Percentiles rank a stretch among this genome's conserved stretches.
Evolutionary conservation across 495 filamentous ascomycete species (phyloP).

Genomic region (Halenospora varia): DNA sequence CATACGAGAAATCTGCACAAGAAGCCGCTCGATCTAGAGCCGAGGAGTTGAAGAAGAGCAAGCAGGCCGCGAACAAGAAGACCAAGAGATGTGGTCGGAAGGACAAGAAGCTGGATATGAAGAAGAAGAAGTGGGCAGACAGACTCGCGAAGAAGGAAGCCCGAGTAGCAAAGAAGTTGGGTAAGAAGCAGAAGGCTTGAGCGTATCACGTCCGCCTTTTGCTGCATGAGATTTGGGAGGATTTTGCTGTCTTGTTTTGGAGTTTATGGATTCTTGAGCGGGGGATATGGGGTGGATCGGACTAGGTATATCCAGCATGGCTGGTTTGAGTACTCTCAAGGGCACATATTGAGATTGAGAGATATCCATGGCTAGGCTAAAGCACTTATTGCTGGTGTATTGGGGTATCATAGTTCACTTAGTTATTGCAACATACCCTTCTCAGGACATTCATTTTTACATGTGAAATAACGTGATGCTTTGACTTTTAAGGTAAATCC

Average conservation of each 20-base stretch:
- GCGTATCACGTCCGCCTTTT: slow-evolving; percentile 13
- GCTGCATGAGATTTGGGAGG: slow-evolving; percentile 7
- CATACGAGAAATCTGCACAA: slow-evolving; percentile 18
- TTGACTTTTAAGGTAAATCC: no score
- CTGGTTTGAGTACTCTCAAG: not conserved
- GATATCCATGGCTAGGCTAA: slow-evolving; percentile 5
- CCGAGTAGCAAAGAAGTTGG: slow-evolving; percentile 13
- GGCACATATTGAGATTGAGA: not conserved
- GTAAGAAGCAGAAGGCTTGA: not conserved
- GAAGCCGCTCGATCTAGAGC: slow-evolving; percentile 6
- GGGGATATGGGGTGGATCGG: slow-evolving; percentile 8
- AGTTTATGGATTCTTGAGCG: slow-evolving; percentile 12
- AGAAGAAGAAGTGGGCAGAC: slow-evolving; percentile 12
- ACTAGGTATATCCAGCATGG: not conserved
- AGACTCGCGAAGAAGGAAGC: slow-evolving; percentile 10
- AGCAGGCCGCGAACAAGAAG: not conserved
- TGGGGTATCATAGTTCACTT: slow-evolving; percentile 15
- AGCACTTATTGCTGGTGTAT: slow-evolving; percentile 11
- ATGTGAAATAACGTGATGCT: not conserved
- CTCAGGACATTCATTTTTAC: not conserved
- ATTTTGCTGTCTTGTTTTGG: slow-evolving; percentile 13
- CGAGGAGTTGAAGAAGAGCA: not conserved
- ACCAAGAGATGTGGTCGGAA: not conserved
- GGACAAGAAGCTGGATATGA: not conserved
- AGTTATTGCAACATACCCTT: slow-evolving; percentile 13